These are phyloP conservation scores for Cyberlindnera japonica DNA, from an alignment of 805 yeast genomes.

Conservation along the genomic window DNA sequence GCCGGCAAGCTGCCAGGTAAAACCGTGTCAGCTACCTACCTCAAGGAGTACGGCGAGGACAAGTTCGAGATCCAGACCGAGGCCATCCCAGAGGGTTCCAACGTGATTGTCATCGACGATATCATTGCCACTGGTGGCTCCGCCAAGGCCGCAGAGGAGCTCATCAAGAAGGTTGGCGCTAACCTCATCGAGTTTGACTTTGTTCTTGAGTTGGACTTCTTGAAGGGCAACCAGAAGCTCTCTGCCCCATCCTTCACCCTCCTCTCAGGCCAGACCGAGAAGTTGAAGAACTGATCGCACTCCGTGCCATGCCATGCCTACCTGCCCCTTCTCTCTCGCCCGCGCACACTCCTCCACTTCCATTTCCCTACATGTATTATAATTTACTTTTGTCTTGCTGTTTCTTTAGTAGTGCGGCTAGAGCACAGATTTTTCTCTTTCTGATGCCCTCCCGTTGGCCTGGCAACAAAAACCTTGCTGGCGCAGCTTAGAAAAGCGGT, in stretches of 20 bases:
- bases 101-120: conserved; percentile 87
- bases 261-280: conserved; percentile 74
- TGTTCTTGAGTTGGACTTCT: conserved; percentile 91
- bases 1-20: conserved; percentile 94
- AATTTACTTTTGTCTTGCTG: neutral
- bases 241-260: conserved; percentile 87
- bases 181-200: conserved; percentile 77
- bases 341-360: neutral
- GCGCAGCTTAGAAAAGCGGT: no score
- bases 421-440: no score
- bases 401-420: no score
- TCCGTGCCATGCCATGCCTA: neutral
- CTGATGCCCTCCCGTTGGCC: no score
- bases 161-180: conserved; percentile 64
- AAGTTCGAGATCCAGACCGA: conserved; percentile 83
- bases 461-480: no score
- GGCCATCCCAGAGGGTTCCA: conserved; percentile 75
- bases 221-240: conserved; percentile 88
- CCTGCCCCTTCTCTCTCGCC: neutral
- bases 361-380: neutral
- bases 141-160: conserved; percentile 89
- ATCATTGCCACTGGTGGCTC: conserved; percentile 98
- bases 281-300: conserved; percentile 27
- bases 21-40: conserved; percentile 62
- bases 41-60: conserved; percentile 92